Evolutionary conservation across 2,329 filamentous ascomycete genomes (phyloP).

Genomic region (Aurifilum marmelostoma): DNA sequence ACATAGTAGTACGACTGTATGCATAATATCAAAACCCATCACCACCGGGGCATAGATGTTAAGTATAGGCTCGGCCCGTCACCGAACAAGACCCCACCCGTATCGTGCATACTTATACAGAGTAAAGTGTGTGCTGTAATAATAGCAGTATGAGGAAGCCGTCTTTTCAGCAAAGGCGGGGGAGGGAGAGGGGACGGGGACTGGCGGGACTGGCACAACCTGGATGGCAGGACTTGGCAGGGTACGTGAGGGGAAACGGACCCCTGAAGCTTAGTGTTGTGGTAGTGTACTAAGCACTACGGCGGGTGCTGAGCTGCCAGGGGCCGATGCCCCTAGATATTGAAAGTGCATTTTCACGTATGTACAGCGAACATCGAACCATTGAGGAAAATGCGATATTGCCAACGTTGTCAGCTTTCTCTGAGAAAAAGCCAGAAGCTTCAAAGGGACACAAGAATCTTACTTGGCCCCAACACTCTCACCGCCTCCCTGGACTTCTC

Average conservation of each 20-base stretch:
- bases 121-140: too few relatives aligned
- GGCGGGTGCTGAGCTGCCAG: constrained; percentile 5
- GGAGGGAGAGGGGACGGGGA: background rate
- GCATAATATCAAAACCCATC: too few relatives aligned
- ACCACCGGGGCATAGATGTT: background rate
- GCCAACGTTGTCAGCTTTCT: background rate
- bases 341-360: background rate
- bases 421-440: background rate
- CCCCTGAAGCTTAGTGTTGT: background rate
- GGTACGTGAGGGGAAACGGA: background rate
- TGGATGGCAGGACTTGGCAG: background rate
- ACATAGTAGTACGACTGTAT: too few relatives aligned
- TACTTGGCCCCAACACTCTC: background rate
- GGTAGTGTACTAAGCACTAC: background rate
- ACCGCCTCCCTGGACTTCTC: background rate
- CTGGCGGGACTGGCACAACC: background rate
- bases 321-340: background rate
- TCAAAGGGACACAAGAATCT: background rate
- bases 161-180: background rate
- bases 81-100: constrained; percentile 2
- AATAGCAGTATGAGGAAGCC: background rate
- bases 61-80: constrained; percentile 14
- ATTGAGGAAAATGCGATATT: background rate
- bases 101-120: background rate
- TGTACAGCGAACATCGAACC: background rate